Base-by-base conservation (phyloP, 1,139 yeast genomes). In the Magnusiomyces ingens region DNA sequence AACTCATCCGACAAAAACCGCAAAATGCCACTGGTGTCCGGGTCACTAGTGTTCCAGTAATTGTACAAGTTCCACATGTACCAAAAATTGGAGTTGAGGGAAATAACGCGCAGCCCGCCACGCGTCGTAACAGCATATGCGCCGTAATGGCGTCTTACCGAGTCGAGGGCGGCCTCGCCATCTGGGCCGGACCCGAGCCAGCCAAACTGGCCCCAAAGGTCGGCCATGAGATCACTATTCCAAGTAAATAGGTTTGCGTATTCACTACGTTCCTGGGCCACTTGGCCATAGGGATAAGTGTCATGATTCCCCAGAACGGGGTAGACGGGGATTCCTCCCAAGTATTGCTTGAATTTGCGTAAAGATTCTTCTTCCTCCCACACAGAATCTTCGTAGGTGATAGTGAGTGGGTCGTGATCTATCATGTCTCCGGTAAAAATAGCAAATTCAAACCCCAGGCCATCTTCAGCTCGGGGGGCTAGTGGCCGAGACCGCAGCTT, bases 241-340 rank as follows among this genome's bases (percentile, higher is more conserved):
- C 83, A 82, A 49, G 76, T 72, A 62, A 80, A 81, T 55, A 78
- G 68, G 58, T 77, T 75, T 50, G 73, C 71, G 57, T 71, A 76
- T 2, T 78, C 77, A 36, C 77, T 73, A 43, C 68, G 63, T 54
- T 75, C 70, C 48, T 84, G 86, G 1, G 89, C 84, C 54, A 82
- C 66, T 66, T 83, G 88, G 17, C 84, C 85, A 62, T 81, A 83
- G 15, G 90, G 90, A 73, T 78, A 84, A 18, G 84, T 79, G 62
- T 84, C 90, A 65, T 84, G 90, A 66, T 84, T 84, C 17, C 91
- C 90, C 60, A 84, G 70, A 36, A 79, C 80, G 11, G 88, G 77
- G 62, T 72, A 82, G n/a, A 84, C 79, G 2, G 88, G 84, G 17
- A 80, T 67, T 52, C 77, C 71, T 12, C 75, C 71, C 58, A 84